Base-by-base conservation (phyloP, 2,329 filamentous ascomycete species). In the Dactylellina haptotyla region DNA sequence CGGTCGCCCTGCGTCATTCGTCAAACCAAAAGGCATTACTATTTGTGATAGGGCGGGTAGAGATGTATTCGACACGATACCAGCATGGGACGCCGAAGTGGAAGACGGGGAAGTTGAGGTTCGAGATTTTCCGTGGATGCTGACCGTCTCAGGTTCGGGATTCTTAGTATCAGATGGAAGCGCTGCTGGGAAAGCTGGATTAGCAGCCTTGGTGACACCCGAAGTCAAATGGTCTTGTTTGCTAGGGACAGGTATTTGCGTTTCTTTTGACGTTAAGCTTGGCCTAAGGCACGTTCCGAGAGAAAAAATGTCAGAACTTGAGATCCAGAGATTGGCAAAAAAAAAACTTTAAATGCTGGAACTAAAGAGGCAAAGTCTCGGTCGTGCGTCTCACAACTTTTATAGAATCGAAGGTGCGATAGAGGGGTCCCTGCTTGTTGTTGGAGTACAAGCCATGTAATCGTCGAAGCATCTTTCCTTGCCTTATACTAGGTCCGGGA, bases 41-140 rank as follows among this genome's bases (percentile, higher is more conserved):
- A 72, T 72, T 65, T 53, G 67, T 64, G 67, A 72, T 37, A 72
- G 57, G 57, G 67, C 67, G 67, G 67, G 67, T 72, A 72, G 28
- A 16, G 65, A 72, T 64, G 67, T 72, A 65, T 65, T 72, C 28
- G 59, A 59, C 14, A 50, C 45, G 54, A 16, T 32, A 8, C 61
- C 54, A 54, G 67, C 53, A 59, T 72, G 57, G 25, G 67, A 64
- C 32, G 67, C 45, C 43, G 59, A 65, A 25, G 51, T 72, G 3
- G 67, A 72, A 14, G 67, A 65, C 43, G 59, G 59, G 46, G 67
- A 72, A 51, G 34, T 48, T 25, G 67, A 54, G 14, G 67, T 53
- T 32, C 39, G 59, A n/a, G 67, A 53, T 65, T 72, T 72, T 37
- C 67, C 67, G 67, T 72, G 67, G 20, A 72, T 59, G 41, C 26